These are phyloP conservation scores for Populus pruinosa DNA, from an alignment of 345 rosid species.

Conservation along the genomic window DNA sequence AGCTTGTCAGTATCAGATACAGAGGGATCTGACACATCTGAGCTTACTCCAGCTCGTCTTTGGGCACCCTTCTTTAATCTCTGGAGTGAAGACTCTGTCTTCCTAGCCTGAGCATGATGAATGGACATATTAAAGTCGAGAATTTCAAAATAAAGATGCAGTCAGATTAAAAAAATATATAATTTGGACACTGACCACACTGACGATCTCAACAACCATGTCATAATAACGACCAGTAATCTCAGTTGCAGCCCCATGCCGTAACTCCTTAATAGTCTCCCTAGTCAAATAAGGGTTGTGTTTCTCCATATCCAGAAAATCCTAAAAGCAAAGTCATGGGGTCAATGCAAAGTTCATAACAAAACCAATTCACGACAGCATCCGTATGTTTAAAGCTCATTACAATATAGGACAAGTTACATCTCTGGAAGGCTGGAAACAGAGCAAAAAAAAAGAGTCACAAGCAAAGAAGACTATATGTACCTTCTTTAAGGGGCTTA, in stretches of 20 bases:
- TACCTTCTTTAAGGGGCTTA: constrained; percentile 72
- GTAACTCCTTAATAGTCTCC: constrained; percentile 51
- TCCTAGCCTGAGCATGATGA: constrained; percentile 60
- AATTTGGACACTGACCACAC: constrained; percentile 54
- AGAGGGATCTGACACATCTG: constrained; percentile 71
- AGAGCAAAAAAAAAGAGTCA: not conserved
- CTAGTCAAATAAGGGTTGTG: constrained; percentile 59
- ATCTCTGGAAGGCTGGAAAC: not conserved
- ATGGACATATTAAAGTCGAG: not conserved
- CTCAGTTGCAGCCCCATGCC: constrained; percentile 54
- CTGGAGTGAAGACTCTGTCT: constrained; percentile 82
- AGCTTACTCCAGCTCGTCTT: constrained; percentile 82
- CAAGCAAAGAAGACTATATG: constrained; percentile 21
- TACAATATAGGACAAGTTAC: not conserved
- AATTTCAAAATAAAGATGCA: not conserved
- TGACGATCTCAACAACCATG: constrained; percentile 73
- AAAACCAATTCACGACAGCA: not conserved
- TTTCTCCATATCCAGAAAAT: constrained; percentile 71
- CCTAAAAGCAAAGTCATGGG: constrained; percentile 33
- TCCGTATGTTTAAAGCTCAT: not conserved
- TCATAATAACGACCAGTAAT: constrained; percentile 78
- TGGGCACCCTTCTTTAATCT: constrained; percentile 89
- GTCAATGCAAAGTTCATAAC: not conserved
- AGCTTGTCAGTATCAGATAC: constrained; percentile 84
- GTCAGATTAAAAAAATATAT: not conserved